These are phyloP conservation scores for Talaromyces adpressus DNA, from an alignment of 495 filamentous ascomycete genomes.

Conservation along the genomic window DNA sequence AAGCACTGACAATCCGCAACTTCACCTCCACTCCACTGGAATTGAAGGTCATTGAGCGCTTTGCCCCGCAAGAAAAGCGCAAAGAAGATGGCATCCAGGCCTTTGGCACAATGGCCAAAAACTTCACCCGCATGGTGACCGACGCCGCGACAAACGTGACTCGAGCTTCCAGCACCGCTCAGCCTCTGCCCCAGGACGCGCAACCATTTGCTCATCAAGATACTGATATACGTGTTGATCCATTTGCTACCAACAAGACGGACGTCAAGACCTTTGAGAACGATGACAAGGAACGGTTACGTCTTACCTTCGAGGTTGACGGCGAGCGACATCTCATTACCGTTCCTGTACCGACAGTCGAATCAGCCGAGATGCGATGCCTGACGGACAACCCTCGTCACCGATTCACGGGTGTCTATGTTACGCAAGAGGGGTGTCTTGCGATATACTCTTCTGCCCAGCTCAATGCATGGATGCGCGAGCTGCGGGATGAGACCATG, in stretches of 20 bases:
- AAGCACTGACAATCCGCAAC: conserved; percentile 74
- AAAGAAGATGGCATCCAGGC: conserved; percentile 37
- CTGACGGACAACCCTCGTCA: conserved; percentile 47
- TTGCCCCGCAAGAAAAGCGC: conserved; percentile 44
- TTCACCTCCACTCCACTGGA: conserved; percentile 67
- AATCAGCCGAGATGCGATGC: conserved; percentile 49
- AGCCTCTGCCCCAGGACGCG: conserved; percentile 38
- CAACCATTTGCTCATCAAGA: conserved; percentile 49
- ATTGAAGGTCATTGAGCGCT: conserved; percentile 69
- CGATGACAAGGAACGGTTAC: conserved; percentile 46
- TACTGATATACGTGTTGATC: conserved; percentile 46
- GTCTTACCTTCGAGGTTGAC: conserved; percentile 55
- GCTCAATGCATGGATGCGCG: conserved; percentile 73
- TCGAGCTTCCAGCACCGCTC: conserved; percentile 27
- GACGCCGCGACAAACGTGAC: conserved; percentile 31
- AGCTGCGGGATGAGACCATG: conserved; percentile 57
- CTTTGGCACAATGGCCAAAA: conserved; percentile 33
- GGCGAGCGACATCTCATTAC: conserved; percentile 57
- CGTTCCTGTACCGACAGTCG: conserved; percentile 45
- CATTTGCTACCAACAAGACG: conserved; percentile 52
- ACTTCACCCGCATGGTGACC: conserved; percentile 44
- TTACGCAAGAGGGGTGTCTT: conserved; percentile 57
- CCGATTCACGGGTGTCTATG: conserved; percentile 68
- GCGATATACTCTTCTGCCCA: conserved; percentile 67
- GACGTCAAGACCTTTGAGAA: conserved; percentile 40